Evolutionary conservation across 306 rosid species (phyloP), one percentile per base, ranked within the genome.

Genomic region (Potentilla sterilis): DNA sequence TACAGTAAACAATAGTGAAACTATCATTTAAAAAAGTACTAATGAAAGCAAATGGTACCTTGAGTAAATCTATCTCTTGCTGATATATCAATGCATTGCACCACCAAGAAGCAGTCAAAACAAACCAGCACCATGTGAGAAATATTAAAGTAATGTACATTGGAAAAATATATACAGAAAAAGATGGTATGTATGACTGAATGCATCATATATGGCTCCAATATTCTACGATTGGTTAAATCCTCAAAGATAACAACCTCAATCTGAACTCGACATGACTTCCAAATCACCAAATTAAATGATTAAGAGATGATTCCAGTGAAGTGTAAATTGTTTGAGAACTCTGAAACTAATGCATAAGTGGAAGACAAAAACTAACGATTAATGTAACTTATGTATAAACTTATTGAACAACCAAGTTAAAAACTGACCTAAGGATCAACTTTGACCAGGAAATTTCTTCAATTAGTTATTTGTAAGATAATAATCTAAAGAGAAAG

Each of bases 41-140:
- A 7, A 58, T 32, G 64, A 52, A 79, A 78, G 61, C 59, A 72
- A 65, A 58, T 77, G 48, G 69, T 87, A 96, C 99, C 99, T 96
- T 92, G 34, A 96, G 85, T 75, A 96, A 86, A 86, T 96, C 99
- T 77, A 96, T 96, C 93, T 96, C 99, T 92, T 96, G 99, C 98
- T 96, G 82, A 70, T 77, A 78, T 65, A 76, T 77, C 67, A 72
- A 76, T 24, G 77, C 78, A 63, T 80, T 87, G 85, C 72, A 81
- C 83, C 78, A 75, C 79, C 65, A 69, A 74, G 57, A 66, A 70
- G 78, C 49, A 80, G 69, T 72, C 79, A 80, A 66, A 48, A 80
- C 52, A 64, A 42, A 86, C 84, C 68, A 72, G 77, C 65, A 82
- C 46, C 61, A 75, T 51, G 79, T 91, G 70, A 88, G 92, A 75